These are phyloP conservation scores for Aureobasidium mangrovei DNA, from an alignment of 2,329 filamentous ascomycete genomes.

Conservation along the genomic window DNA sequence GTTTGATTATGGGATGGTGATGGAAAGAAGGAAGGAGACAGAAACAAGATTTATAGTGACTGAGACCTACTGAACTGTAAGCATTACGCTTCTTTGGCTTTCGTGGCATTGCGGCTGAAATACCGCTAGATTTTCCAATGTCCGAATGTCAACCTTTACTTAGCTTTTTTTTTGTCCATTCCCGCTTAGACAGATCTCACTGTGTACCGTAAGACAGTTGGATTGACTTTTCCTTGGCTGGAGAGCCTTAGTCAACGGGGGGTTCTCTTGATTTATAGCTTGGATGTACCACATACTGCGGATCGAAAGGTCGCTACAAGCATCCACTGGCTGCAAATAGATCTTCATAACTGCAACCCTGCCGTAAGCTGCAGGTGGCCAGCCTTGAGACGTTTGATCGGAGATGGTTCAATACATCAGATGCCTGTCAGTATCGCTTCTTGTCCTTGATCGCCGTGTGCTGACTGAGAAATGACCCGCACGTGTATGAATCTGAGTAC, in stretches of 20 bases:
- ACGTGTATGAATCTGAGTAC: too few relatives aligned
- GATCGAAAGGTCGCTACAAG: not conserved
- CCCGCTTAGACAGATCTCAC: not conserved
- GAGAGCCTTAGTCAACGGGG: not conserved
- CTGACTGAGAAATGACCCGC: too few relatives aligned
- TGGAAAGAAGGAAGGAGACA: not conserved
- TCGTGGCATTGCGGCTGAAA: slow-evolving; percentile 1
- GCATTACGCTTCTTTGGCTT: not conserved
- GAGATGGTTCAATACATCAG: too few relatives aligned
- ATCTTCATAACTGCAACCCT: too few relatives aligned
- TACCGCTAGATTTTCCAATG: too few relatives aligned
- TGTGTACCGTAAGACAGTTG: not conserved
- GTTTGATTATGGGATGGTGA: not conserved
- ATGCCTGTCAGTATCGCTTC: too few relatives aligned
- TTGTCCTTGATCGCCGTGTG: too few relatives aligned
- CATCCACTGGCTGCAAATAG: too few relatives aligned
- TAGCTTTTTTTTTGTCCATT: not conserved
- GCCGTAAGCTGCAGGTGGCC: too few relatives aligned
- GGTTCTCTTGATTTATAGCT: not conserved
- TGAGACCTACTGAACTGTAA: not conserved
- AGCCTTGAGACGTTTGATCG: too few relatives aligned
- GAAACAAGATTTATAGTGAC: not conserved
- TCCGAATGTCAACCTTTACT: not conserved
- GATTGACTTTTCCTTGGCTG: not conserved
- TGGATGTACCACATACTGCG: not conserved